Evolutionary conservation across 2,329 filamentous ascomycete genomes (phyloP).

Genomic region (Ceratocystiopsis brevicomis): DNA sequence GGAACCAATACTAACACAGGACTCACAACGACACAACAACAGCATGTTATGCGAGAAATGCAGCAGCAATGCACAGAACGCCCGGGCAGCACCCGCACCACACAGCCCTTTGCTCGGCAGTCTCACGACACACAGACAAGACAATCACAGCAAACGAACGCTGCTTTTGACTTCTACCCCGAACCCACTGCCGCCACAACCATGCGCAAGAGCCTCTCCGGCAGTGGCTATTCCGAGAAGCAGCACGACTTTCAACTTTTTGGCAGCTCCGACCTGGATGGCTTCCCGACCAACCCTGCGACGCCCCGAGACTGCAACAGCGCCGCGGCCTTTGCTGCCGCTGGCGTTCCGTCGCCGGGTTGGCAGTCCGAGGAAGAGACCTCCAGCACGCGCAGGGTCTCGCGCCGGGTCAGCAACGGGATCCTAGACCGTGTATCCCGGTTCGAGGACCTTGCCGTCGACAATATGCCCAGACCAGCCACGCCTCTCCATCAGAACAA

Average conservation of each 20-base stretch:
- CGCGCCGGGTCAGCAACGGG: slow-evolving; percentile 38
- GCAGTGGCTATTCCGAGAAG: slow-evolving; percentile 11
- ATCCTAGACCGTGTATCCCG: slow-evolving; percentile 41
- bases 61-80: slow-evolving; percentile 72
- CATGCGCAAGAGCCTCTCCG: slow-evolving; percentile 23
- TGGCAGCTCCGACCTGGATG: slow-evolving; percentile 20
- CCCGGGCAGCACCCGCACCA: slow-evolving; percentile 40
- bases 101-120: slow-evolving; percentile 15
- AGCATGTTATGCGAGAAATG: slow-evolving; percentile 76
- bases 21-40: slow-evolving; percentile 37
- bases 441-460: slow-evolving; percentile 34
- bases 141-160: slow-evolving; percentile 4
- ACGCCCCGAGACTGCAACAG: slow-evolving; percentile 23
- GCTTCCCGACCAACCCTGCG: slow-evolving; percentile 29
- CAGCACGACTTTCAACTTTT: slow-evolving; percentile 33
- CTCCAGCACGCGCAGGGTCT: slow-evolving; percentile 21
- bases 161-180: slow-evolving; percentile 28
- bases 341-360: slow-evolving; percentile 20
- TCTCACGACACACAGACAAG: slow-evolving; percentile 17
- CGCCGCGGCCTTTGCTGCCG: background rate
- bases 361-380: slow-evolving; percentile 34
- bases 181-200: slow-evolving; percentile 24
- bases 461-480: slow-evolving; percentile 30
- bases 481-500: slow-evolving; percentile 44
- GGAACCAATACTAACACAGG: slow-evolving; percentile 14